Base-by-base conservation (phyloP, 2,329 filamentous ascomycete species). In the Cytospora paraplurivora region DNA sequence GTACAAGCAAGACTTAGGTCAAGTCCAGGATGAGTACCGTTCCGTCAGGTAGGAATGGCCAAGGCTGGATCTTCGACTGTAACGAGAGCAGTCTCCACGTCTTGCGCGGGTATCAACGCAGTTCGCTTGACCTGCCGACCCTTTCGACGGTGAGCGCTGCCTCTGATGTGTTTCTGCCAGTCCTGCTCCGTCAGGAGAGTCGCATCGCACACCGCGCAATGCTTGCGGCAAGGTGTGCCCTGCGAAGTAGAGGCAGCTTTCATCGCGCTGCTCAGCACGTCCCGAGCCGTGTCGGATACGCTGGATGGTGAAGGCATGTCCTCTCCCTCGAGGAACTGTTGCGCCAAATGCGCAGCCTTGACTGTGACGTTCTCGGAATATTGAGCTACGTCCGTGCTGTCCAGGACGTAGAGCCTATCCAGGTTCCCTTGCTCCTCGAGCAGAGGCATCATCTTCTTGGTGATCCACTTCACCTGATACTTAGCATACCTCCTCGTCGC, bases 401-500 rank as follows among this genome's bases (percentile, higher is more conserved):
- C 92, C 1, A 98, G 77, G 1, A 98, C 76, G 73, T 91, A 98
- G 1, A 97, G 78, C 41, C 79, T 85, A 27, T 83, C 75, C 57
- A 85, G 72, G 1, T 81, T 79, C 10, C 79, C 80, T 41, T 84
- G 80, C 19, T 85, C 82, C 44, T 78, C 80, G 34, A 95, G 78
- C 1, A 88, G 85, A 11, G 88, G 87, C 50, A 95, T 82, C 33
- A 96, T 83, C 72, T 96, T 96, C 68, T 89, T 85, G 17, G 89
- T 85, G 62, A 98, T 96, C 92, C 93, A 99, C 64, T 88, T 86
- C 19, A 91, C 79, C 74, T 99, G 95, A 8, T 89, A 86, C 66
- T 87, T 90, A 2, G 94, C 91, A 72, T 99, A 99, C 69, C 93
- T 92, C 11, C 92, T 85, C 0, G 93, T 99, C 2, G 91, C 91